Percentiles rank a stretch among this genome's conserved stretches.
phyloP scores from a whole-genome alignment of 2,329 filamentous ascomycete genomes.

The Leptosphaerulina australis region DNA sequence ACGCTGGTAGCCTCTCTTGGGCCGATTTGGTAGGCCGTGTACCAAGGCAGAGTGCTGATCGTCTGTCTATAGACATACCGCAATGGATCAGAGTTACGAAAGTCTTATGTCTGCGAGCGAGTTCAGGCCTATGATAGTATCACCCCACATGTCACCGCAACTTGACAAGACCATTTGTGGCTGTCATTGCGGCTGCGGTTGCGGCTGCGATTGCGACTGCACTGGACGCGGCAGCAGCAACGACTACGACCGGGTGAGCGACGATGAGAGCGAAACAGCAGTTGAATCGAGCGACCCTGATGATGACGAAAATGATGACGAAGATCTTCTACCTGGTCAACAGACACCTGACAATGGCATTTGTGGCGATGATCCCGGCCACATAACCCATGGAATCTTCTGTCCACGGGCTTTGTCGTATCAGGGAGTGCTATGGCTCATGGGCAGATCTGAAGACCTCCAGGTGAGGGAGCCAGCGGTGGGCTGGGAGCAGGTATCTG shows the following conservation, averaged over 20 bases:
- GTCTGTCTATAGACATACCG: background rate
- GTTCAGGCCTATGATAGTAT: slow-evolving; percentile 10
- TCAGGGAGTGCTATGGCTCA: background rate
- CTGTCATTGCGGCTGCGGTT: slow-evolving; percentile 34
- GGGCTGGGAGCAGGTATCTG: background rate
- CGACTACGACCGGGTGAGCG: slow-evolving; percentile 6
- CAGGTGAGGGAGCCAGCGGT: background rate
- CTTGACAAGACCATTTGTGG: slow-evolving; percentile 32
- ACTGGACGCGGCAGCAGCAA: slow-evolving; percentile 18
- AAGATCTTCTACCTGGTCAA: background rate
- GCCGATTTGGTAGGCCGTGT: background rate
- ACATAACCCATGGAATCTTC: background rate
- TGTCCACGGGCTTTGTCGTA: background rate
- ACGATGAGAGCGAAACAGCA: slow-evolving; percentile 15
- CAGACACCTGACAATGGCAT: background rate
- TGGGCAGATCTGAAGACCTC: background rate
- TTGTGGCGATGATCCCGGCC: background rate
- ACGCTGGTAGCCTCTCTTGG: background rate
- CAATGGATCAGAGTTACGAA: slow-evolving; percentile 11
- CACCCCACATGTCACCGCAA: slow-evolving; percentile 27
- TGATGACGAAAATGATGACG: background rate
- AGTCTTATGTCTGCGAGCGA: slow-evolving; percentile 4
- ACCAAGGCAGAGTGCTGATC: background rate
- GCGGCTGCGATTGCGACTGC: slow-evolving; percentile 23
- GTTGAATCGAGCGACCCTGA: slow-evolving; percentile 4